These are phyloP conservation scores for Penicillium sclerotigenum DNA, from an alignment of 2,329 filamentous ascomycete species.

Conservation along the genomic window DNA sequence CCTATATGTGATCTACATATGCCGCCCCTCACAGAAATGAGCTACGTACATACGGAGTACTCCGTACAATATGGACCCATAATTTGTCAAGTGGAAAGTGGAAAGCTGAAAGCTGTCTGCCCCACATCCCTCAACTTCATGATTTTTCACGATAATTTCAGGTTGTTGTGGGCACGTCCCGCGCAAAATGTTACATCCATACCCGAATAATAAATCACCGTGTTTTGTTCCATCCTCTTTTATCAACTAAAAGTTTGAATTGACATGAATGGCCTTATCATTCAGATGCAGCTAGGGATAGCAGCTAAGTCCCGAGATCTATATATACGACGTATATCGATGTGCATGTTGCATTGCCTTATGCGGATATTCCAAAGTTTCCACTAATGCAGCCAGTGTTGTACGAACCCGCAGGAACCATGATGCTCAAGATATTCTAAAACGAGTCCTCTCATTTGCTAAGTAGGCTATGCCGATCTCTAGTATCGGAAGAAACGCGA, in stretches of 20 bases:
- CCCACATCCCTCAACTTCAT: not conserved
- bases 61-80: not conserved
- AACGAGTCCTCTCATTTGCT: not conserved
- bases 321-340: not conserved
- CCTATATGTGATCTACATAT: not conserved
- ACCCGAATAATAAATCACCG: not conserved
- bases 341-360: not conserved
- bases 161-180: not conserved
- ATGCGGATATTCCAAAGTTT: not conserved
- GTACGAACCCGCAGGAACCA: not conserved
- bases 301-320: not conserved
- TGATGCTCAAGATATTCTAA: not conserved
- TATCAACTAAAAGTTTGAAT: no score
- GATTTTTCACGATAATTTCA: not conserved
- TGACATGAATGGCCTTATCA: not conserved
- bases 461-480: not conserved
- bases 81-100: not conserved
- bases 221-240: not conserved
- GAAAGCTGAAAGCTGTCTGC: not conserved
- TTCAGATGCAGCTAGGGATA: not conserved
- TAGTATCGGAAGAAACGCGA: not conserved
- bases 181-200: not conserved
- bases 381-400: not conserved
- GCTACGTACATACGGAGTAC: not conserved
- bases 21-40: not conserved